Evolutionary conservation across 768 basidiomycete genomes (phyloP).

Genomic region (Chiua virens): DNA sequence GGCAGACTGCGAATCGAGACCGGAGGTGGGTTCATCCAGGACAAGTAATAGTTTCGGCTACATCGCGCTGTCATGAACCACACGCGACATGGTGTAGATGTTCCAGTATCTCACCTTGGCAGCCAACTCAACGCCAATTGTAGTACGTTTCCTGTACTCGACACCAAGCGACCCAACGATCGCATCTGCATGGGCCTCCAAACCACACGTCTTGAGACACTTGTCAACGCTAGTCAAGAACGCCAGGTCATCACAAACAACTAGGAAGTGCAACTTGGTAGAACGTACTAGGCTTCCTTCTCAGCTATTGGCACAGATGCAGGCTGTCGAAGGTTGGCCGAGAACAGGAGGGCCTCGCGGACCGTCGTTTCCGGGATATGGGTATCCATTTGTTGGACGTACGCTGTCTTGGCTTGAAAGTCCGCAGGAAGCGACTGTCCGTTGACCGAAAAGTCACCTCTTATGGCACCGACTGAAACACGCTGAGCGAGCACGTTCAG

Average conservation of each 20-base stretch:
- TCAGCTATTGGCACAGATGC: constrained; percentile 58
- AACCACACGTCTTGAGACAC: constrained; percentile 62
- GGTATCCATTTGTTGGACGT: constrained; percentile 73
- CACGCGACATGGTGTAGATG: not conserved
- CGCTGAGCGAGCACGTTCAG: constrained; percentile 58
- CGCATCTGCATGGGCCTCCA: constrained; percentile 60
- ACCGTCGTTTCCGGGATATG: constrained; percentile 80
- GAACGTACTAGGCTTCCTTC: constrained; percentile 75
- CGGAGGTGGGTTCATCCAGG: constrained; percentile 62
- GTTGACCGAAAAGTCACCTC: constrained; percentile 56
- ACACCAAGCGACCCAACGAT: constrained; percentile 56
- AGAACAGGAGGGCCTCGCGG: constrained; percentile 77
- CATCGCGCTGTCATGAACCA: not conserved
- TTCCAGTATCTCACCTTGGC: constrained; percentile 39
- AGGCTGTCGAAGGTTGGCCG: constrained; percentile 78
- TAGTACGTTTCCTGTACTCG: constrained; percentile 55
- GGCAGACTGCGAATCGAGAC: constrained; percentile 52
- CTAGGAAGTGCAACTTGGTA: not conserved
- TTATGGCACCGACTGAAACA: constrained; percentile 44
- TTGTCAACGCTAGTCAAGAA: constrained; percentile 44
- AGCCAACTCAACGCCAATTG: constrained; percentile 61
- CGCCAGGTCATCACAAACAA: not conserved
- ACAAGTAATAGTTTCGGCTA: constrained; percentile 51
- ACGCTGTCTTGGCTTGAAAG: constrained; percentile 59
- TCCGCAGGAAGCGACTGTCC: constrained; percentile 51